phyloP scores from a whole-genome alignment of 176 grass and related monocot species.

The Zea luxurians region DNA sequence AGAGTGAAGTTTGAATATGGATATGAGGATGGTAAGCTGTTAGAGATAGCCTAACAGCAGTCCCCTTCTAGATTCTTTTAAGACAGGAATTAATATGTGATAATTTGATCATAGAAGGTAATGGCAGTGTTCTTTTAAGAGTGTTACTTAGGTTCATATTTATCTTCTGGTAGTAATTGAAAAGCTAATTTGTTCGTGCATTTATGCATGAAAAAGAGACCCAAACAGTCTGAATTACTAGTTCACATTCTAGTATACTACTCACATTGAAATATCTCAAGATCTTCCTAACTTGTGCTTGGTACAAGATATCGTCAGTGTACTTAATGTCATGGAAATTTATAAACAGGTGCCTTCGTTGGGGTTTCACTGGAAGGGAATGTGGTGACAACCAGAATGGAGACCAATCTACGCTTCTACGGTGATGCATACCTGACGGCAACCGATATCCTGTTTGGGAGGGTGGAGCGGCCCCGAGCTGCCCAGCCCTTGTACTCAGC shows the following conservation, averaged over 20 bases:
- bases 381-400: constrained; percentile 62
- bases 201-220: neutral
- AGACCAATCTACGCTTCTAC: constrained; percentile 81
- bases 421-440: constrained; percentile 86
- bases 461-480: constrained; percentile 71
- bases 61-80: neutral
- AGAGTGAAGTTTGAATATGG: no score
- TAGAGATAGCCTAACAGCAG: neutral
- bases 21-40: no score
- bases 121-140: neutral
- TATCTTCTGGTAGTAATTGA: neutral
- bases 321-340: neutral
- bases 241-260: no score
- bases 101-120: neutral
- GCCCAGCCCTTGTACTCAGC: constrained; percentile 66
- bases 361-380: constrained; percentile 94
- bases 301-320: neutral
- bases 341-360: constrained; percentile 73
- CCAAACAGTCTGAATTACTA: neutral
- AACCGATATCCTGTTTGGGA: constrained; percentile 72
- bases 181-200: neutral
- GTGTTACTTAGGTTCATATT: neutral
- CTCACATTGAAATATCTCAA: neutral
- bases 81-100: neutral
- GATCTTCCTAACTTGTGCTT: neutral